Evolutionary conservation across 768 basidiomycete genomes (phyloP).

Genomic region (Phallus indusiatus): DNA sequence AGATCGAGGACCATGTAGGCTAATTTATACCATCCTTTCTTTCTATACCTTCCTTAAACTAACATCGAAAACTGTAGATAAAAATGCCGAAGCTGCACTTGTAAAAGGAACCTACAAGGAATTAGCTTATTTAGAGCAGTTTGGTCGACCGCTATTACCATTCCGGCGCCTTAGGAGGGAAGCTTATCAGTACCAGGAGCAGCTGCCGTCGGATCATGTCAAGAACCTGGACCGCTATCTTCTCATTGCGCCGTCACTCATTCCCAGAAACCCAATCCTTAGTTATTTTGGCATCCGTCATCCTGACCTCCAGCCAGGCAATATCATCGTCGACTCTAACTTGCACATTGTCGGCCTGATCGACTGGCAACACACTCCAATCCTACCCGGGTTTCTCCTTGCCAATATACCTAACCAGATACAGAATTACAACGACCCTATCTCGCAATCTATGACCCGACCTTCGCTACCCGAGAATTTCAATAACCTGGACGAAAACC

Average conservation of each 20-base stretch:
- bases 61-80: conserved; percentile 28
- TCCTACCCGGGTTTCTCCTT: conserved; percentile 44
- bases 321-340: conserved; percentile 40
- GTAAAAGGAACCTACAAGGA: conserved; percentile 36
- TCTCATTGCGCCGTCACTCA: conserved; percentile 28
- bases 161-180: conserved; percentile 23
- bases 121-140: conserved; percentile 35
- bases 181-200: too few species aligned
- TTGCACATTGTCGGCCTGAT: conserved; percentile 33
- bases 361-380: conserved; percentile 49
- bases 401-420: conserved; percentile 33
- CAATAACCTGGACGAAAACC: conserved; percentile 30
- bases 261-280: conserved; percentile 27
- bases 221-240: too few species aligned
- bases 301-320: conserved; percentile 33
- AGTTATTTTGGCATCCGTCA: conserved; percentile 39
- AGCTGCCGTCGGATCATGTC: too few species aligned
- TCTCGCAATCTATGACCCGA: conserved; percentile 28
- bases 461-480: conserved; percentile 37
- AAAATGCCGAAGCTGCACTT: conserved; percentile 34
- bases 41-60: conserved; percentile 20
- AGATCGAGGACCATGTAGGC: conserved; percentile 43
- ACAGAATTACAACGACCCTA: conserved; percentile 38
- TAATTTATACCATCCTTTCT: conserved; percentile 25
- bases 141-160: conserved; percentile 39